Evolutionary conservation across 2,329 filamentous ascomycete genomes (phyloP), one percentile per base, ranked within the genome.

Genomic region (Xylaria hypoxylon): DNA sequence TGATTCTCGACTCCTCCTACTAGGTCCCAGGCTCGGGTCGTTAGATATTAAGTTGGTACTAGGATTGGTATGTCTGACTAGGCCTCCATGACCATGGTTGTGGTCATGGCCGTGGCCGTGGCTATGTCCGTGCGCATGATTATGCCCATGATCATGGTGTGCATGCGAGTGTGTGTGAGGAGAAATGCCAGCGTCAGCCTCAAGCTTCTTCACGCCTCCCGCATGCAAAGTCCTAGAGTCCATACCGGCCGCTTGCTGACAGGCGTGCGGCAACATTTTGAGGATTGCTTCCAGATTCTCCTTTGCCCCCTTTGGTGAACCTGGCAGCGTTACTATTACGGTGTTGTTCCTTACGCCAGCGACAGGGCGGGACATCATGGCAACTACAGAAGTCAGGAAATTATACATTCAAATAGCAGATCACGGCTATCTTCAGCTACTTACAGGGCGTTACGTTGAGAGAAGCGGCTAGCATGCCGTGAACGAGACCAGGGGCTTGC

Each of bases 191-290:
- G 93, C 93, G 4, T 97, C 94, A 13, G 88, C 83, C 77, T 98
- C 96, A 0, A 98, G 85, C 75, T 92, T 93, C 81, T 92, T 89
- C 0, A 95, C 84, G 0, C 96, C 95, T 1, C 94, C 94, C 0
- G 85, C 84, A 78, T 99, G 96, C 5, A 97, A 80, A 0, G 82
- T 79, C 71, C 96, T 87, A 0, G 96, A 98, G 75, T 97, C 89
- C 15, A 88, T 89, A 0, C 95, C 96, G 0, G 92, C 89, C 31
- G 93, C 92, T 81, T 98, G 95, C 7, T 92, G 82, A 72, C 96
- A 99, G n/a, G 96, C 96, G 80, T 99, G 96, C 0, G 95, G 94
- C 5, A 99, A 81, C n/a, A 95, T 89, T 76, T 94, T 96, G 68
- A 99, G 82, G 6, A 99, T 85, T 1, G 94, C 90, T 75, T 96